A percentile compares a stretch with the other conserved stretches of the same genome.
Evolutionary conservation across 352 stramenopile genomes (phyloP).

Genomic region (Salisapilia sapeloensis): DNA sequence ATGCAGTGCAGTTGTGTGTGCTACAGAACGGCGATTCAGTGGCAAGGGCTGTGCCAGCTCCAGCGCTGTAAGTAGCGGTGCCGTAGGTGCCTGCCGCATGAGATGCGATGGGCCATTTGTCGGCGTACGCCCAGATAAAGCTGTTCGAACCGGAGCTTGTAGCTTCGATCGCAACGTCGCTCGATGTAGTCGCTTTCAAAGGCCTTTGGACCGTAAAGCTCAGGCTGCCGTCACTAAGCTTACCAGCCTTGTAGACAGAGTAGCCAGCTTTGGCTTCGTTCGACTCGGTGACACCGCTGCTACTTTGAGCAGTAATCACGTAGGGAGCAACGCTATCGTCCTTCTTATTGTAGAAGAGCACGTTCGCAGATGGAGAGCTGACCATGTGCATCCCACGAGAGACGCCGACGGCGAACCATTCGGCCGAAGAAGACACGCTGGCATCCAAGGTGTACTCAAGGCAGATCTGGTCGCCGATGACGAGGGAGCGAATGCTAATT

Average conservation of each 20-base stretch:
- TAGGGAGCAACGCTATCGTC: slow-evolving; percentile 22
- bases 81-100: slow-evolving; percentile 29
- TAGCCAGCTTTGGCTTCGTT: slow-evolving; percentile 8
- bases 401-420: slow-evolving; percentile 50
- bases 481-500: slow-evolving; percentile 34
- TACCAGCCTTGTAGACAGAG: slow-evolving; percentile 17
- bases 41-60: slow-evolving; percentile 4
- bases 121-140: slow-evolving; percentile 64
- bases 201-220: slow-evolving; percentile 60
- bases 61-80: slow-evolving; percentile 30
- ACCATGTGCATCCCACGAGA: slow-evolving; percentile 30
- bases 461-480: slow-evolving; percentile 37
- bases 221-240: slow-evolving; percentile 18
- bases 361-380: slow-evolving; percentile 41
- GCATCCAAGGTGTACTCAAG: slow-evolving; percentile 40
- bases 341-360: slow-evolving; percentile 47
- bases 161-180: slow-evolving; percentile 28
- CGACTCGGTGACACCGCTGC: slow-evolving; percentile 19
- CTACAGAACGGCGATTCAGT: slow-evolving; percentile 16
- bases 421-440: slow-evolving; percentile 11
- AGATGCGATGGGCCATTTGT: slow-evolving; percentile 37
- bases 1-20: slow-evolving; percentile 40
- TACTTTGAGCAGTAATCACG: slow-evolving; percentile 26
- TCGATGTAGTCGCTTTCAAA: slow-evolving; percentile 18
- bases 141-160: slow-evolving; percentile 5